These are phyloP conservation scores for Penicillium herquei DNA, from an alignment of 495 filamentous ascomycete species.

Conservation along the genomic window DNA sequence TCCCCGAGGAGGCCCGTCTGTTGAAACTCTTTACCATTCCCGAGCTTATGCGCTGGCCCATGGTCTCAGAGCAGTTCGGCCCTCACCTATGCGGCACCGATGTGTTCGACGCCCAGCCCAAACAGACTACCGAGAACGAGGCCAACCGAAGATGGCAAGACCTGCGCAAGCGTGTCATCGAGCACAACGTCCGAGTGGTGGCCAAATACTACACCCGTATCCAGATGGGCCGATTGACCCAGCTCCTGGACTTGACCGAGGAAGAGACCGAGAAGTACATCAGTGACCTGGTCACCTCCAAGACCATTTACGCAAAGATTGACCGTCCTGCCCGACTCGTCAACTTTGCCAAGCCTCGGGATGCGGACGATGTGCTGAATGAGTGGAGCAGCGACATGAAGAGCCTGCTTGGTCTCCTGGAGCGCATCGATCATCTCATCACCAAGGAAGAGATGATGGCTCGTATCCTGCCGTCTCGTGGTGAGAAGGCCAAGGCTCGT, in stretches of 20 bases:
- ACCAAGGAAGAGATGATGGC: slow-evolving; percentile 99
- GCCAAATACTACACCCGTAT: slow-evolving; percentile 99
- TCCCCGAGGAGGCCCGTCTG: slow-evolving; percentile 73
- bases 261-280: slow-evolving; percentile 98
- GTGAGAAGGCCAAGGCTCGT: slow-evolving; percentile 51
- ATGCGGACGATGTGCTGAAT: slow-evolving; percentile 96
- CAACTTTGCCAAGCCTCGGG: slow-evolving; percentile 87
- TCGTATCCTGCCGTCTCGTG: slow-evolving; percentile 73
- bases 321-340: slow-evolving; percentile 90
- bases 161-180: slow-evolving; percentile 94
- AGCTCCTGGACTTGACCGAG: slow-evolving; percentile 86
- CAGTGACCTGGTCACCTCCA: slow-evolving; percentile 87
- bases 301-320: slow-evolving; percentile 97
- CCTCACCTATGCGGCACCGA: slow-evolving; percentile 87
- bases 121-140: slow-evolving; percentile 67
- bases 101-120: slow-evolving; percentile 65
- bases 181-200: slow-evolving; percentile 96
- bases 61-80: slow-evolving; percentile 81
- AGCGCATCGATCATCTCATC: slow-evolving; percentile 96
- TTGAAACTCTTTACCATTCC: slow-evolving; percentile 92
- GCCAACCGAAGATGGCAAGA: slow-evolving; percentile 85
- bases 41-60: slow-evolving; percentile 97
- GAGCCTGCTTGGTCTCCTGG: slow-evolving; percentile 84
- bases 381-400: slow-evolving; percentile 99
- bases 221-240: slow-evolving; percentile 80